Percentiles rank a stretch among this genome's conserved stretches.
phyloP scores from a whole-genome alignment of 495 filamentous ascomycete species.

The Xylaria acuta region DNA sequence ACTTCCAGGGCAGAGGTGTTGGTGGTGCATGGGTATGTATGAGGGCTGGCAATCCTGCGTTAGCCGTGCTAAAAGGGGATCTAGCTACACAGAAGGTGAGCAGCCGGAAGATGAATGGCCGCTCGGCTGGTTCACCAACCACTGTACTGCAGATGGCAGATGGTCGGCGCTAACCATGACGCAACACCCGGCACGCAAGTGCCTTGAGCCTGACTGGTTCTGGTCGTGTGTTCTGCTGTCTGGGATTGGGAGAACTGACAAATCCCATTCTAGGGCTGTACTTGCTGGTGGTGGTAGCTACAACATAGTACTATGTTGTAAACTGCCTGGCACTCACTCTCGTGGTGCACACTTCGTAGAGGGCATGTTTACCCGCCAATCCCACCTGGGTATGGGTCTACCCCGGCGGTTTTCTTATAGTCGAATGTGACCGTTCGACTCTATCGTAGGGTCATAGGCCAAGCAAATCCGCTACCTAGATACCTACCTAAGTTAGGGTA shows the following conservation, averaged over 20 bases:
- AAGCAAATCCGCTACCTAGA: neutral
- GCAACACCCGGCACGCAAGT: constrained; percentile 14
- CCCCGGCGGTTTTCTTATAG: neutral
- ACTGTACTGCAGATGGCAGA: neutral
- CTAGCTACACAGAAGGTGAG: neutral
- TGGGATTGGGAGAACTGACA: constrained; percentile 17
- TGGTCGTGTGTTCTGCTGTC: constrained; percentile 11
- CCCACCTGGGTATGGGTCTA: constrained; percentile 9
- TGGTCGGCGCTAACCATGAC: constrained; percentile 28
- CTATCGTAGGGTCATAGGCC: neutral
- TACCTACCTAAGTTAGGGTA: too few relatives aligned
- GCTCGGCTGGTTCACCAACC: constrained; percentile 16
- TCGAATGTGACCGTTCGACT: constrained; percentile 14
- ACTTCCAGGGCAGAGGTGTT: constrained; percentile 12
- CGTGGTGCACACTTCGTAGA: neutral
- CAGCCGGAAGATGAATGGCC: constrained; percentile 7
- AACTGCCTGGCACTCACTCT: neutral
- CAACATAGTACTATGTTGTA: too few relatives aligned
- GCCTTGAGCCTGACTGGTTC: constrained; percentile 6
- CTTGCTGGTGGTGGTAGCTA: neutral
- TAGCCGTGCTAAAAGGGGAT: constrained; percentile 10
- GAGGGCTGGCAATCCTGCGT: neutral
- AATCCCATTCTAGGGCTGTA: constrained; percentile 3
- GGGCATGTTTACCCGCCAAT: constrained; percentile 6
- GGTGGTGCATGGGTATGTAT: too few relatives aligned